Percentiles rank a stretch among this genome's conserved stretches.
Conservation (phyloP, 306 rosid species). For the Pterocarpus santalinus region DNA sequence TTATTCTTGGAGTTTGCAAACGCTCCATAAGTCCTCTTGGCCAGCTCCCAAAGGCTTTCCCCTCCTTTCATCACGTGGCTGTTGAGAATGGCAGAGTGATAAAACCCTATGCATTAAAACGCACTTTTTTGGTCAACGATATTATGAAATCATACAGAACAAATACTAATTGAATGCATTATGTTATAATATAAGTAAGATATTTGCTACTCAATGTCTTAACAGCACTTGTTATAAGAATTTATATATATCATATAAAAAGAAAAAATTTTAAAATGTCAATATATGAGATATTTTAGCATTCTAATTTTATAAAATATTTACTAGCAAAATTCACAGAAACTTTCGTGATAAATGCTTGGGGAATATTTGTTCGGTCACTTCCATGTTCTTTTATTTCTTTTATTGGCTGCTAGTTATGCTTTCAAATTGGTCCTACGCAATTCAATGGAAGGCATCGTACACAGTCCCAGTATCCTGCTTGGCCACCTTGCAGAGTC, state of each 20-base stretch:
- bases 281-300: too few relatives aligned
- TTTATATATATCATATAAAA: too few relatives aligned
- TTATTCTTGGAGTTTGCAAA: constrained; percentile 54
- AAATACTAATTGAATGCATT: too few relatives aligned
- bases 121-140: too few relatives aligned
- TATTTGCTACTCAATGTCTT: too few relatives aligned
- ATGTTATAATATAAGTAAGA: too few relatives aligned
- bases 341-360: neutral
- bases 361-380: neutral
- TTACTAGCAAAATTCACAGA: too few relatives aligned
- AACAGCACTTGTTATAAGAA: too few relatives aligned
- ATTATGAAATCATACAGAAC: too few relatives aligned
- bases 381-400: neutral
- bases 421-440: neutral
- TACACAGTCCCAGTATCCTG: neutral
- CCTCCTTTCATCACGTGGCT: constrained; percentile 65
- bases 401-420: neutral
- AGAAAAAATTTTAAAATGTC: too few relatives aligned
- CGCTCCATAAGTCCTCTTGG: constrained; percentile 51
- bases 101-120: constrained; percentile 62
- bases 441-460: neutral
- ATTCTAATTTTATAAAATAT: too few relatives aligned
- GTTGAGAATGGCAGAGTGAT: constrained; percentile 70
- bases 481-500: neutral
- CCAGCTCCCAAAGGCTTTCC: constrained; percentile 70